Conservation (phyloP, 176 grass and related monocot genomes). For the Dendrocalamus sinicus region DNA sequence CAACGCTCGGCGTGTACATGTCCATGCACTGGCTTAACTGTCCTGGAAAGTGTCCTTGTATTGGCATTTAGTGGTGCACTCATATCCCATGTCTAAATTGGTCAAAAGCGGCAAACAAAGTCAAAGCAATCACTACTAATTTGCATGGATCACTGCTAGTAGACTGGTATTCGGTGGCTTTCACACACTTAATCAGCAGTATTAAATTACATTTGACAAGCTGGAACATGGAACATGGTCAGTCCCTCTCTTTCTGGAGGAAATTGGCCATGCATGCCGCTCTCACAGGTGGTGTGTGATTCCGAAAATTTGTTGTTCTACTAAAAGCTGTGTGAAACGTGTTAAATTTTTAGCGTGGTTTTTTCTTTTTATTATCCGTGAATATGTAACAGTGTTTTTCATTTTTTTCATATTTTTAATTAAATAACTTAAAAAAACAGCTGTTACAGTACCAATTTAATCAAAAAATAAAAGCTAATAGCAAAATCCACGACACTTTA, state of each 20-base stretch:
- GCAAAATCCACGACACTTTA: too few species aligned
- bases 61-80: not conserved
- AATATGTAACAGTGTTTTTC: too few species aligned
- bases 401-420: too few species aligned
- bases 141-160: not conserved
- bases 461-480: too few species aligned
- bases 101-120: not conserved
- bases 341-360: too few species aligned
- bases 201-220: not conserved
- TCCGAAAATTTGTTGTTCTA: too few species aligned
- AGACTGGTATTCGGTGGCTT: not conserved
- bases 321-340: too few species aligned
- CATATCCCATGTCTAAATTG: not conserved
- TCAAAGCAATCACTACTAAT: not conserved
- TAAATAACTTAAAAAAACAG: too few species aligned
- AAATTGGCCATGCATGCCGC: constrained; percentile 42
- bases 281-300: too few species aligned
- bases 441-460: too few species aligned
- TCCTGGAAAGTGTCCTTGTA: not conserved
- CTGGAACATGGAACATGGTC: not conserved
- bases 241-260: constrained; percentile 11
- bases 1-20: not conserved
- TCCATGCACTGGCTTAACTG: too few species aligned
- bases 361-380: too few species aligned
- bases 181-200: not conserved